A percentile compares a stretch with the other conserved stretches of the same genome.
These are phyloP conservation scores for Vaccinium vitisidaea DNA, from an alignment of 148 eudicot genomes.

Conservation along the genomic window DNA sequence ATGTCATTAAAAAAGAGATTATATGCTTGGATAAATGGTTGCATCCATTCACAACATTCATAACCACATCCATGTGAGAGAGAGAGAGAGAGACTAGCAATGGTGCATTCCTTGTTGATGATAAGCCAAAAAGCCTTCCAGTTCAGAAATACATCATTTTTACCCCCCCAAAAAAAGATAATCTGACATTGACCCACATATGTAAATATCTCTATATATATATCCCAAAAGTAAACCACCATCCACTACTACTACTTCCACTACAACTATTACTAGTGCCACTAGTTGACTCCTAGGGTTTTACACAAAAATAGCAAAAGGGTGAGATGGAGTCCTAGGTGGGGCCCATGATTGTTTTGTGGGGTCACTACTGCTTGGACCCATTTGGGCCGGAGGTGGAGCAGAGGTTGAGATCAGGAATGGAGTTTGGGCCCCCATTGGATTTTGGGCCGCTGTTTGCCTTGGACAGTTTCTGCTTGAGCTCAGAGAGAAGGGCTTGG, in stretches of 20 bases:
- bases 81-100: neutral
- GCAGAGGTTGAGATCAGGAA: slow-evolving; percentile 39
- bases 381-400: slow-evolving; percentile 33
- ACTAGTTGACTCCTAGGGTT: neutral
- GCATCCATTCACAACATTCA: neutral
- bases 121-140: slow-evolving; percentile 10
- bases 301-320: neutral
- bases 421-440: slow-evolving; percentile 19
- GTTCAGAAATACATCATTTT: slow-evolving; percentile 18
- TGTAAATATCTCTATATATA: neutral
- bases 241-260: neutral
- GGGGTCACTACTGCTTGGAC: slow-evolving; percentile 16
- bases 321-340: slow-evolving; percentile 10
- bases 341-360: neutral
- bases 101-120: slow-evolving; percentile 11
- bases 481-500: slow-evolving; percentile 66
- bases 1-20: neutral
- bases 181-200: neutral
- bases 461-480: slow-evolving; percentile 50
- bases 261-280: neutral
- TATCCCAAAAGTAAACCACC: neutral
- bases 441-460: slow-evolving; percentile 24
- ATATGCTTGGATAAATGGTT: neutral
- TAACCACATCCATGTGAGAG: neutral
- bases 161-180: slow-evolving; percentile 11